phyloP scores from a whole-genome alignment of 257 asterid species.

The Rauvolfia tetraphylla region DNA sequence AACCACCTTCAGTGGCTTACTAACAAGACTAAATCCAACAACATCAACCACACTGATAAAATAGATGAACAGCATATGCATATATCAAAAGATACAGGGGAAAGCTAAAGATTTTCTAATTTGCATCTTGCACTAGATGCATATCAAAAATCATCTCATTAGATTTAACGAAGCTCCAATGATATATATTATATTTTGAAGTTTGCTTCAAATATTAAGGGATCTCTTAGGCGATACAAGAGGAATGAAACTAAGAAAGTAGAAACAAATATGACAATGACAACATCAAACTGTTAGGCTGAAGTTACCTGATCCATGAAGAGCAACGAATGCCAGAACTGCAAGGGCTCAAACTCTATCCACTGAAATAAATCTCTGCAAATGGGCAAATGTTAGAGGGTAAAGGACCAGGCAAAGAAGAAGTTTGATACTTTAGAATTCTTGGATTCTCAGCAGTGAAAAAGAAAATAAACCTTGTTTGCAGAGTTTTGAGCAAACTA shows the following conservation, averaged over 20 bases:
- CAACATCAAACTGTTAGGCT: not conserved
- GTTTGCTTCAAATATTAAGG: not conserved
- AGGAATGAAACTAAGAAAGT: not conserved
- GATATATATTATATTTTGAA: not conserved
- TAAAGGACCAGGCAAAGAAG: constrained; percentile 16
- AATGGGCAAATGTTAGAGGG: constrained; percentile 5
- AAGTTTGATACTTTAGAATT: not conserved
- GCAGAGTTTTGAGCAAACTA: constrained; percentile 73
- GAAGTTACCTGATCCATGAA: constrained; percentile 95
- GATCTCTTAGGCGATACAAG: not conserved
- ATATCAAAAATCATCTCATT: not conserved
- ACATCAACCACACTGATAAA: not conserved
- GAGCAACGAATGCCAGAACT: constrained; percentile 92
- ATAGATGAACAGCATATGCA: not conserved
- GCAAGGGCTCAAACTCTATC: constrained; percentile 90
- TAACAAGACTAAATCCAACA: not conserved
- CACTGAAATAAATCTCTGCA: constrained; percentile 90
- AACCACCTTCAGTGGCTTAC: not conserved
- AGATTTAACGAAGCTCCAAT: not conserved
- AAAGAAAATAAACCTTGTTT: constrained; percentile 56
- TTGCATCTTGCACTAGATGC: not conserved
- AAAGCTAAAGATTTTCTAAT: not conserved
- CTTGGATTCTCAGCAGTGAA: not conserved
- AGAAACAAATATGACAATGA: not conserved
- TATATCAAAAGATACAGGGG: not conserved